Base-by-base conservation (phyloP, 208 protist species). In the Leishmania braziliensis region DNA sequence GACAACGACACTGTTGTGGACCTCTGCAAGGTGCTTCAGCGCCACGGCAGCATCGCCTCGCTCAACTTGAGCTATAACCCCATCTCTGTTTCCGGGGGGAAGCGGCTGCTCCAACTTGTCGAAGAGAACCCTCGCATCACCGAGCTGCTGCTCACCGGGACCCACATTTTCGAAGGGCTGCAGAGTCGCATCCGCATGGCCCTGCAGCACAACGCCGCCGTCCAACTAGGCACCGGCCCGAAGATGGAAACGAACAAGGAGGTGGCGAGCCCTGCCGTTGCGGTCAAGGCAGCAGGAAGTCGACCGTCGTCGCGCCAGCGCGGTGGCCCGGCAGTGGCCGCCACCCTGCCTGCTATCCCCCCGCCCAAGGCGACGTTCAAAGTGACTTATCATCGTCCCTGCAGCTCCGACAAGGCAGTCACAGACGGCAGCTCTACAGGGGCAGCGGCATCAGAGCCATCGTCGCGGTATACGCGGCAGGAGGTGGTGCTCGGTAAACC, bases 11-110 rank as follows among this genome's bases (percentile, higher is more conserved):
- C 88, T 23, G 93, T 97, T 8, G 69, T 83, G 5, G 26, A 68
- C 36, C 89, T 97, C 26, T 97, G 90, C 78, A 85, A 77, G 2
- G 92, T 95, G 68, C 82, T 96, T 14, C 69, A 90, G 81, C 79
- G 69, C n/a, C 96, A 98, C 88, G 76, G 93, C 62, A 86, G 92
- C 73, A 70, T 96, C 50, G 65, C 86, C 39, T 86, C 84, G 12
- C 29, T 98, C 58, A 95, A 85, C 80, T 84, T 98, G 48, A 86
- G 92, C 71, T 78, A 84, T 62, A 98, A 97, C 84, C 93, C 94
- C 54, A 96, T 97, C 76, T 95, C 96, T 18, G 84, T 89, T 26
- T 80, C 80, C 0, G 95, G 91, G 8, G 94, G 94, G 18, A 95
- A 93, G 82, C 84, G 79, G 6, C 66, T 98, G 79, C 86, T 98